Base-by-base conservation (phyloP, 2,329 filamentous ascomycete genomes). In the Beauveria sp. region DNA sequence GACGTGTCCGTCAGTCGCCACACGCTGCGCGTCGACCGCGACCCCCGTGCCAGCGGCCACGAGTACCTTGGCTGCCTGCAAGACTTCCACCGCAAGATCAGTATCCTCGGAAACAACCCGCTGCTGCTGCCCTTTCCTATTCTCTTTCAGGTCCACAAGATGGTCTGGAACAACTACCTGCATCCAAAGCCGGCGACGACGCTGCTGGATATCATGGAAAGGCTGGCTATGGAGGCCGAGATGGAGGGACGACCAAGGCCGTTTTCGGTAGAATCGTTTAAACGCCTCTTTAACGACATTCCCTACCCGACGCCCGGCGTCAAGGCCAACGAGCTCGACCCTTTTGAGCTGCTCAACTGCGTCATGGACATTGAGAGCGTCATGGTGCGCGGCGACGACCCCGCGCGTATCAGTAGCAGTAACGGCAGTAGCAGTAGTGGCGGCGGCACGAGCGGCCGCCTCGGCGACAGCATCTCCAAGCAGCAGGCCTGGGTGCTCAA, bases 161-260 rank as follows among this genome's bases (percentile, higher is more conserved):
- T 92, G 5, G 83, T 85, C 0, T 77, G 80, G 66, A 88, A 89
- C 65, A 84, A 82, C 24, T 84, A 81, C 59, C 75, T 91, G 1
- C 75, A 83, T 14, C 87, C 88, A 0, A 66, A 68, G 0, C 80
- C 74, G 1, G 82, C 84, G 0, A 52, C 75, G 0, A 63, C 68
- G 1, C 67, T 90, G 5, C 69, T 85, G 1, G 68, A 73, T 0
- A 64, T 74, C 1, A 73, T 88, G 1, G 68, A 71, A 4, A 46
- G 64, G 0, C 64, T 76, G 0, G 71, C 72, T 4, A 18, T 28
- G 1, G 67, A 52, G 47, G 71, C 61, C 22, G 69, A 46, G 55
- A 68, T 52, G 56, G 70, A 53, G 14, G 64, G 62, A 12, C 69
- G 62, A 2, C 64, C 62, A 28, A 70, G 68, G 20, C 76, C 76